A percentile compares a stretch with the other conserved stretches of the same genome.
phyloP scores from a whole-genome alignment of 2,329 filamentous ascomycete species.

The Lecanicillium sp. region DNA sequence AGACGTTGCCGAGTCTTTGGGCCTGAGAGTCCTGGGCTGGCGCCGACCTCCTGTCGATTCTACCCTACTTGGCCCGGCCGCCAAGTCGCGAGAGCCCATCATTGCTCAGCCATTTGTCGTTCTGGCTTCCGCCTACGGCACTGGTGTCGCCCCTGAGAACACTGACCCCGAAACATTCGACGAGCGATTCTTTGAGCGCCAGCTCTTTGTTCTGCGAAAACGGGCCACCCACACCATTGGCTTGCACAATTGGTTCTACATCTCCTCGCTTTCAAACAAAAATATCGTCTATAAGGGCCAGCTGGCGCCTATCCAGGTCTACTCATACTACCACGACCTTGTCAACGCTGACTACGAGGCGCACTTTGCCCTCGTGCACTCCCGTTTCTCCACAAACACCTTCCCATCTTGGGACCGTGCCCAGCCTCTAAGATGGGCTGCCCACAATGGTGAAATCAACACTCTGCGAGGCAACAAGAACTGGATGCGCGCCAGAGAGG shows the following conservation, averaged over 20 bases:
- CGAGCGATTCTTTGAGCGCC: conserved; percentile 79
- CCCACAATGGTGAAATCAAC: conserved; percentile 98
- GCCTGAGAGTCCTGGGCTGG: conserved; percentile 89
- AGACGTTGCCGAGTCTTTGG: conserved; percentile 81
- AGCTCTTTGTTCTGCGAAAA: conserved; percentile 92
- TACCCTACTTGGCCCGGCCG: conserved; percentile 83
- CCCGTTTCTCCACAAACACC: conserved; percentile 95
- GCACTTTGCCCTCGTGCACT: conserved; percentile 94
- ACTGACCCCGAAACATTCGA: conserved; percentile 78
- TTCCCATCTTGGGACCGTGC: conserved; percentile 98
- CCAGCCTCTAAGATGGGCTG: conserved; percentile 91
- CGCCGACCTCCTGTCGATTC: conserved; percentile 93
- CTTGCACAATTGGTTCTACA: conserved; percentile 97
- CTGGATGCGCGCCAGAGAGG: conserved; percentile 97
- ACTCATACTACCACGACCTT: conserved; percentile 96
- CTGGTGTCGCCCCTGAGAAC: conserved; percentile 67
- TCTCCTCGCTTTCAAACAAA: conserved; percentile 93
- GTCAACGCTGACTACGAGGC: conserved; percentile 96
- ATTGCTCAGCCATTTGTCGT: conserved; percentile 96
- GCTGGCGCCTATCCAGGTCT: conserved; percentile 87
- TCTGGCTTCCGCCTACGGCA: conserved; percentile 74
- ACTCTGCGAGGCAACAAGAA: conserved; percentile 97
- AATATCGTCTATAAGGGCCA: conserved; percentile 99
- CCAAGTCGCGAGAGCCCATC: conserved; percentile 86
- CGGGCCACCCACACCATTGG: conserved; percentile 90